Evolutionary conservation across 257 asterid genomes (phyloP), one percentile per base, ranked within the genome.

Genomic region (Solanum tacnaense): DNA sequence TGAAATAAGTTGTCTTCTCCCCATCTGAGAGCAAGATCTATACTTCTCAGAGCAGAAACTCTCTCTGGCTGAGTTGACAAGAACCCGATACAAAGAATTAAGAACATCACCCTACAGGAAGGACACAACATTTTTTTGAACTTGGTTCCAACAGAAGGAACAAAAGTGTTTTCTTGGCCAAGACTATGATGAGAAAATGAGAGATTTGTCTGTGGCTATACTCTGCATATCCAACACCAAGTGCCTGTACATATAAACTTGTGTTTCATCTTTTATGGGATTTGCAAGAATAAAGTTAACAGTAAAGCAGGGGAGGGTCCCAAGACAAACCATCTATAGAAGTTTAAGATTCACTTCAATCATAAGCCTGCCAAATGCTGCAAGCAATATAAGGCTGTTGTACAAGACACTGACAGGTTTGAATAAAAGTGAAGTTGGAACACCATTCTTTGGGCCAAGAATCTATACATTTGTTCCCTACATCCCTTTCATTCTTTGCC

Each of bases 361-460:
- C 91, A 96, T 92, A 91, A 93, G 98, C 93, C 91, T 91, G 92
- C 79, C 32, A 89, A 89, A 88, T 71, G 88, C 44, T 82, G 93
- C 92, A 91, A 94, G 92, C 91, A 87, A 90, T 67, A 87, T 88
- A 94, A 94, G 98, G 98, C 96, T 95, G 97, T 89, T 92, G 90
- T 92, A 93, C 93, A 94, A 91, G 98, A 92, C 91, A 85, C 92
- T 93, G 96, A 91, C 97, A 90, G 88, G 95, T 96, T 96, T 96
- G 98, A 96, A 96, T 87, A 92, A 94, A 95, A 94, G 93, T 86
- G 90, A 89, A 32, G 67, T 83, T 88, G 89, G 92, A 91, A 93
- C 92, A 92, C 79, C 93, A 94, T 89, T 87, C 93, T 93, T 91
- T 89, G 89, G 98, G 99, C 95, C 94, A 93, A 95, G 98, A 95